Evolutionary conservation across 169 alveolate genomes (phyloP).

Genomic region (Perkinsus chesapeaki): DNA sequence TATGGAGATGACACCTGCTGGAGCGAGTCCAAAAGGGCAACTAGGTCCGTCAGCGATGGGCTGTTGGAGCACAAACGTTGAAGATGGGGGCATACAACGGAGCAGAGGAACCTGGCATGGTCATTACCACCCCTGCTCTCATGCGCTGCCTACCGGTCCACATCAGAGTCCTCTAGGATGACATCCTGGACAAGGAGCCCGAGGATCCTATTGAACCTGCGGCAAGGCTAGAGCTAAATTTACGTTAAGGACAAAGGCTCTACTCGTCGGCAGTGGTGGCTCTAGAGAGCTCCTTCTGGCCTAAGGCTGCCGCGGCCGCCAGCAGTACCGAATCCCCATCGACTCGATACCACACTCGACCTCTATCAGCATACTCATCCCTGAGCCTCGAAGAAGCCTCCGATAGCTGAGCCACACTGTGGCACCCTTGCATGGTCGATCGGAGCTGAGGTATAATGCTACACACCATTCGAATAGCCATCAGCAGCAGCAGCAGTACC

Average conservation of each 20-base stretch:
- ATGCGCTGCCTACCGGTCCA: neutral
- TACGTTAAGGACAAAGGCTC: neutral
- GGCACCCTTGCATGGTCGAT: neutral
- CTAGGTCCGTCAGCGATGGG: neutral
- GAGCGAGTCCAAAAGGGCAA: neutral
- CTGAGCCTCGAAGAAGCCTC: neutral
- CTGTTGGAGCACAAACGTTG: neutral
- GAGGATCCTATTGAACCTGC: neutral
- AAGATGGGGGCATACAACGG: neutral
- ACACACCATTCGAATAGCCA: neutral
- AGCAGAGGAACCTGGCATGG: neutral
- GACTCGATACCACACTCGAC: neutral
- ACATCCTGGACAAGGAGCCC: neutral
- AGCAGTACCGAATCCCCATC: neutral
- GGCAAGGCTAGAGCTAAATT: neutral
- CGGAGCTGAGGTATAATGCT: neutral
- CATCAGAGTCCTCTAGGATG: neutral
- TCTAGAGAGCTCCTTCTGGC: neutral
- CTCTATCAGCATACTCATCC: neutral
- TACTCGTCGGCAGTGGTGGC: neutral
- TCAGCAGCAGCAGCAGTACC: neutral
- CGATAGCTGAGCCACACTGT: neutral
- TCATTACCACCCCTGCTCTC: neutral
- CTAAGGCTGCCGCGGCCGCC: neutral
- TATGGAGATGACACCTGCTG: neutral